Evolutionary conservation across 1,139 yeast species (phyloP), one percentile per base, ranked within the genome.

Genomic region (Hansenula sp.): DNA sequence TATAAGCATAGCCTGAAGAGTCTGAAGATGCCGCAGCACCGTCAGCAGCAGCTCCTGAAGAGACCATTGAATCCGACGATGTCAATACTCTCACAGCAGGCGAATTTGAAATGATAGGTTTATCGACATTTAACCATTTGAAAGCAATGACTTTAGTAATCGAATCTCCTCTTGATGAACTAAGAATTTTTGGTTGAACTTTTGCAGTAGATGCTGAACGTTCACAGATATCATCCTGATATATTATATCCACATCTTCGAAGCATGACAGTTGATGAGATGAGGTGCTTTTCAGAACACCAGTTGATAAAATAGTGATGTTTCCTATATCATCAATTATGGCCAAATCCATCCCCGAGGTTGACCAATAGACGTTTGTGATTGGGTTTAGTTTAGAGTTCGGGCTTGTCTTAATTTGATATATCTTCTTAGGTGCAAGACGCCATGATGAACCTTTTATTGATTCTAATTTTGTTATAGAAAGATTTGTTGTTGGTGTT

Each of bases 121-220:
- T 84, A 39, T 82, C 87, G 13, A 77, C 66, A 38, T 79, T 78
- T 33, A 85, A 65, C 95, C 95, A 85, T 48, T 77, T 75, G 57
- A 81, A 73, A 0, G 81, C 75, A 11, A 77, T 66, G 6, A 82
- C 51, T 34, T 60, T 53, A 6, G 37, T 40, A 9, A 37, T 29
- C 42, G 29, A 44, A 36, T 34, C 53, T 19, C 43, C 55, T 21
- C 44, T 40, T 18, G 26, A 21, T 10, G 46, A 35, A 25, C 48
- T 40, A 5, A 53, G 45, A 16, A 45, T 41, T 16, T 16, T 18
- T 50, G 38, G 31, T 33, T 28, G 35, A n/a, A n/a, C n/a, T n/a
- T n/a, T n/a, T 26, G 18, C 17, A 12, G 13, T 31, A 9, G 12
- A 26, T 30, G 12, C 3, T 14, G 57, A 61, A 3, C 58, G 41